Evolutionary conservation across 176 grass and related monocot species (phyloP), one percentile per base, ranked within the genome.

Genomic region (Bromus sterilis): DNA sequence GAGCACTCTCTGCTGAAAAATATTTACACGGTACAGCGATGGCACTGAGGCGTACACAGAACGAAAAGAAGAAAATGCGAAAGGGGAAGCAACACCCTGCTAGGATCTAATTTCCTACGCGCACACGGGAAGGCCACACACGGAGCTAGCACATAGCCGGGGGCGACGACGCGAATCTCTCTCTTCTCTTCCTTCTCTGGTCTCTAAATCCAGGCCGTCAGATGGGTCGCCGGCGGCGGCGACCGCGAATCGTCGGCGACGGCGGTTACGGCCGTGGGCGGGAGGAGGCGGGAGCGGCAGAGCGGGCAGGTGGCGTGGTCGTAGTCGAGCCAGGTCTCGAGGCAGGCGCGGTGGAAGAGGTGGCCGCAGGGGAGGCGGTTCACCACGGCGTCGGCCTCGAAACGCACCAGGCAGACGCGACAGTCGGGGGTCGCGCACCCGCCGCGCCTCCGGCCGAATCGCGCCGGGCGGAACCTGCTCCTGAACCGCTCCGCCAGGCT

Each of bases 261-360:
- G 26, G 69, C 26, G 29, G n/a, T 4, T 4, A 7, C 12, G 37
- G 68, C 41, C 18, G 4, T 5, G 2, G 9, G 3, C 14, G 66
- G 86, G 74, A 93, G 90, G 84, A 97, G 65, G 35, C 34, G 51
- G 69, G 84, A 79, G 43, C 92, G 90, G 71, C 95, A 98, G 29
- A 98, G 78, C 51, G 95, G 95, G 81, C 95, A 98, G 7, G 95
- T 98, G 74, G 86, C 92, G 77, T 91, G 90, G 66, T 86, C 90
- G 85, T 98, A 93, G 26, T 90, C 88, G 44, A 98, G 85, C 95
- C 95, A 98, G 51, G 68, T 89, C 78, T 94, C 90, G 51, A 98
- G 85, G 75, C 95, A 98, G 7, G 66, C 80, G 63, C 83, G 79
- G 86, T 98, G 95, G 86, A 98, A 91, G 75, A 93, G 28, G 75